Percentiles rank a stretch among this genome's conserved stretches.
phyloP scores from a whole-genome alignment of 208 protist genomes.

The Crithidia sp. region DNA sequence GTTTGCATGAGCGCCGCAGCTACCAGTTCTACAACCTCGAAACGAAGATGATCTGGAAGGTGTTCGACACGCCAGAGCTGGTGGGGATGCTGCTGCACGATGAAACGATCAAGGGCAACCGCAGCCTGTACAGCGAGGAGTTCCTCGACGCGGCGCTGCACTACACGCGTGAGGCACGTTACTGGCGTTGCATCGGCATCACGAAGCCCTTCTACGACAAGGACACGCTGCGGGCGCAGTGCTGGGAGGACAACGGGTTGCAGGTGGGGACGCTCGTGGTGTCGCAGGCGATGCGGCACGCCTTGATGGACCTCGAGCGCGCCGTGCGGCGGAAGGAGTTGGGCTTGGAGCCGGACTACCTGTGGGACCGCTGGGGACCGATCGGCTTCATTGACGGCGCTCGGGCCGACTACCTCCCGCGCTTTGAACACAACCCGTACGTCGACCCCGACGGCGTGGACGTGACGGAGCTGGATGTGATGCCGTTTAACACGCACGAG shows the following conservation, averaged over 20 bases:
- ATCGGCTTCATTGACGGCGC: conserved; percentile 91
- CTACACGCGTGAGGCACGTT: conserved; percentile 82
- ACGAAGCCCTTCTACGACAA: conserved; percentile 90
- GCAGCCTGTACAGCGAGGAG: conserved; percentile 64
- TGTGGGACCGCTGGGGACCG: conserved; percentile 92
- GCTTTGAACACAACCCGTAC: conserved; percentile 89
- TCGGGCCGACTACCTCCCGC: conserved; percentile 80
- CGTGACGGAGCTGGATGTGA: conserved; percentile 87
- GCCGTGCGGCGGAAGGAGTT: conserved; percentile 83
- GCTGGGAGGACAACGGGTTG: conserved; percentile 86
- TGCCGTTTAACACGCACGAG: conserved; percentile 90
- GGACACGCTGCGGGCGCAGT: conserved; percentile 83
- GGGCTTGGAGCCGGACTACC: conserved; percentile 84
- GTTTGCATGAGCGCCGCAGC: conserved; percentile 58
- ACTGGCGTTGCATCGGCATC: conserved; percentile 92
- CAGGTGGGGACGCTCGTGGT: conserved; percentile 86
- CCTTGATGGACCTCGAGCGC: conserved; percentile 90
- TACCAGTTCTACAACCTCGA: conserved; percentile 88
- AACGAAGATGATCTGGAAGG: conserved; percentile 89
- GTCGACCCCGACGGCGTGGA: conserved; percentile 91
- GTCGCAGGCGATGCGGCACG: conserved; percentile 90
- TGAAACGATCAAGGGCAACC: conserved; percentile 80
- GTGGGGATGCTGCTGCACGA: conserved; percentile 89
- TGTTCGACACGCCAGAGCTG: conserved; percentile 89
- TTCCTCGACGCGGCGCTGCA: conserved; percentile 83